Base-by-base conservation (phyloP, 768 basidiomycete genomes). In the Suillus subluteus region DNA sequence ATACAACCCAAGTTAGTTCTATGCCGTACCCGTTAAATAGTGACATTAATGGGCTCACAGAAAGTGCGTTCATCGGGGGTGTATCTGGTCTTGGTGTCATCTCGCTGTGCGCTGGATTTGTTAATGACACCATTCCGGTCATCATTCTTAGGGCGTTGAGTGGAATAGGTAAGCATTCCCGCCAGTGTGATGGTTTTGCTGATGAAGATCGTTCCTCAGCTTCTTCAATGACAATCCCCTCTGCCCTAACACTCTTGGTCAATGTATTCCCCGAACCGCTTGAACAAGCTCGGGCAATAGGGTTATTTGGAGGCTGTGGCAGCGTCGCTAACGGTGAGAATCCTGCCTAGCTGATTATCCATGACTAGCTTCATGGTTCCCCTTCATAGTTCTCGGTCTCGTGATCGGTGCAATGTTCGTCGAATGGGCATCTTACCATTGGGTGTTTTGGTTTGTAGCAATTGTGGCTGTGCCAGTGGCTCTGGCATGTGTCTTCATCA, bases 361-460 rank as follows among this genome's bases (percentile, higher is more conserved):
- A 23, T 6, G 4, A 62, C 35, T 5, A 44, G 37, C 30, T 37
- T 58, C 21, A 52, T 26, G 11, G 11, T 66, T 65, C 38, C 61
- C 40, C 21, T 23, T 15, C 46, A 21, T 55, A 83, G 82, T 82
- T 6, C 66, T 80, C 52, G 83, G 83, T 1, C 70, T 83, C n/a
- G 64, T 82, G 35, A 76, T 83, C 16, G 84, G 84, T 11, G 84
- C 82, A 2, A 32, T 81, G n/a, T 77, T 85, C 54, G 79, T 81
- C 4, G 69, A 76, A 50, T 80, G 73, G 40, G 74, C 75, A 2
- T 79, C 81, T 13, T 87, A 82, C 76, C 79, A 72, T 35, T 86
- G 85, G 86, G 78, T 86, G 23, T 87, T 88, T 71, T 86, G 82
- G 72, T 79, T 83, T 66, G 73, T 79, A 41, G 79, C 82, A 3